These are phyloP conservation scores for Yarrowia deformans DNA, from an alignment of 805 yeast species.

Conservation along the genomic window DNA sequence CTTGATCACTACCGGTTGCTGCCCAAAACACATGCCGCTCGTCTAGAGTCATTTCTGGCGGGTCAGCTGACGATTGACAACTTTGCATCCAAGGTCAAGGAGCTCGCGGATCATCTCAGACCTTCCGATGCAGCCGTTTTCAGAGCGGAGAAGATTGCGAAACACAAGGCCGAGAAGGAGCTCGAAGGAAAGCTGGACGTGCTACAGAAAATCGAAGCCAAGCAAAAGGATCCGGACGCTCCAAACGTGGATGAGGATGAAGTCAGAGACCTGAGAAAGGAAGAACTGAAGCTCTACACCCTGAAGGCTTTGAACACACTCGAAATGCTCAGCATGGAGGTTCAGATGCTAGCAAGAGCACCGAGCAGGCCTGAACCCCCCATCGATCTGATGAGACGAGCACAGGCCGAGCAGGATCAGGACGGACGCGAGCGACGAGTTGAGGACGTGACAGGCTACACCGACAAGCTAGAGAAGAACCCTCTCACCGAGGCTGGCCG, in stretches of 20 bases:
- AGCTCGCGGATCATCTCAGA: constrained; percentile 40
- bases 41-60: constrained; percentile 31
- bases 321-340: constrained; percentile 69
- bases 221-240: constrained; percentile 9
- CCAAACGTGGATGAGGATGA: constrained; percentile 66
- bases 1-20: constrained; percentile 45
- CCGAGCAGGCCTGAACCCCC: constrained; percentile 43
- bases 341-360: constrained; percentile 62
- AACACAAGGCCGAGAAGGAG: constrained; percentile 66
- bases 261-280: constrained; percentile 61
- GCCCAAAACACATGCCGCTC: constrained; percentile 40
- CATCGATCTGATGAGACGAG: constrained; percentile 41
- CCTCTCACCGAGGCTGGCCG: constrained; percentile 45
- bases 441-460: constrained; percentile 56
- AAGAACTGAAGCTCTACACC: constrained; percentile 61
- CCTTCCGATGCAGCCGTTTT: constrained; percentile 53
- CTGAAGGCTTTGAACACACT: constrained; percentile 62
- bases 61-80: constrained; percentile 25
- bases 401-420: constrained; percentile 6
- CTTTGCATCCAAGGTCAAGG: constrained; percentile 18
- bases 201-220: constrained; percentile 39
- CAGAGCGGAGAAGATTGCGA: constrained; percentile 76
- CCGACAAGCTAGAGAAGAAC: constrained; percentile 64
- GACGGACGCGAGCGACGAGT: constrained; percentile 33
- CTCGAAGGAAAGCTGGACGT: constrained; percentile 56